phyloP scores from a whole-genome alignment of 495 filamentous ascomycete genomes.

The Baudoinia panamericana region DNA sequence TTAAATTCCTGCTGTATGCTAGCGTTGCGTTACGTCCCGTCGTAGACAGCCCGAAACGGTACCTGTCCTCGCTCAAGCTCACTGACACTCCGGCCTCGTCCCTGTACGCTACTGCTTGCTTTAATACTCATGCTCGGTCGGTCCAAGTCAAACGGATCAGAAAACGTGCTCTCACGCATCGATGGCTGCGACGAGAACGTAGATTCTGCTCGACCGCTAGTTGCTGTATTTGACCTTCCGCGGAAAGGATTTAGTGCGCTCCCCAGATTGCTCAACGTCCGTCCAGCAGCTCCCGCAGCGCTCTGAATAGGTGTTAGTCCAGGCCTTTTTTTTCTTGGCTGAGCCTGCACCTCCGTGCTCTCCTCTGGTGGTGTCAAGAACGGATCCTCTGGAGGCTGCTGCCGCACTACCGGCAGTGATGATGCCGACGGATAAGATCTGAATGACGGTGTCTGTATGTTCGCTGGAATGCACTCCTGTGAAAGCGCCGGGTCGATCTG shows the following conservation, averaged over 20 bases:
- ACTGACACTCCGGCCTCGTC: constrained; percentile 1
- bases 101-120: background rate
- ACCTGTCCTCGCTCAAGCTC: background rate
- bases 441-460: constrained; percentile 7
- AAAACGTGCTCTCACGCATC: constrained; percentile 2
- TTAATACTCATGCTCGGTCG: constrained; percentile 10
- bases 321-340: background rate
- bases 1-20: background rate
- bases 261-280: constrained; percentile 11
- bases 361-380: constrained; percentile 19
- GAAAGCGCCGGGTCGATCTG: constrained; percentile 10
- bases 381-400: constrained; percentile 15
- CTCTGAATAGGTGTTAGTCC: constrained; percentile 11
- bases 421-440: constrained; percentile 9
- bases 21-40: constrained; percentile 1
- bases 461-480: constrained; percentile 6
- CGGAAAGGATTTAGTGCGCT: constrained; percentile 14
- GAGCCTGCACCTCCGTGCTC: background rate
- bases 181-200: constrained; percentile 7
- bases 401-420: constrained; percentile 6
- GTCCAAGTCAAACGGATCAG: constrained; percentile 17
- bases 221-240: background rate
- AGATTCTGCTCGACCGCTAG: background rate
- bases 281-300: constrained; percentile 6
- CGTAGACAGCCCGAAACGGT: constrained; percentile 1